These are phyloP conservation scores for Diaporthe australafricana DNA, from an alignment of 2,329 filamentous ascomycete species.

Conservation along the genomic window DNA sequence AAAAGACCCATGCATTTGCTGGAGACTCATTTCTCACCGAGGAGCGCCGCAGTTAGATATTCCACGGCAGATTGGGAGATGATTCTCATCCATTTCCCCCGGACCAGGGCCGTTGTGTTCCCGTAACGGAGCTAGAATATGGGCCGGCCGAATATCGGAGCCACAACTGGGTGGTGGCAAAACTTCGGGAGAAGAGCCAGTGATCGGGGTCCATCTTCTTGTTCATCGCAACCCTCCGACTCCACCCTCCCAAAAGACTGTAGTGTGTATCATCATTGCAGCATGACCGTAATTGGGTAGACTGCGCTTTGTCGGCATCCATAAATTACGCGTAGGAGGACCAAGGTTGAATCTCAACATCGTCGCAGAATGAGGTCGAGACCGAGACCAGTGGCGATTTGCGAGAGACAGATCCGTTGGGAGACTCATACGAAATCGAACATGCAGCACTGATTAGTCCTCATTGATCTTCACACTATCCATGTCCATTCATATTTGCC, in stretches of 20 bases:
- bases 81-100: neutral
- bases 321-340: neutral
- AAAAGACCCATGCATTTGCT: neutral
- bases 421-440: neutral
- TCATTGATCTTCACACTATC: neutral
- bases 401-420: neutral
- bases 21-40: neutral
- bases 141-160: slow-evolving; percentile 30
- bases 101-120: slow-evolving; percentile 17
- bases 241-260: neutral
- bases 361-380: neutral
- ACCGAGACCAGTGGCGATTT: neutral
- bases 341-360: neutral
- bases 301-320: slow-evolving; percentile 2
- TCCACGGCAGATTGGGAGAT: neutral
- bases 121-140: slow-evolving; percentile 25
- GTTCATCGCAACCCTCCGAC: neutral
- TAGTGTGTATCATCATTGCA: neutral
- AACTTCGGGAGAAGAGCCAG: slow-evolving; percentile 9
- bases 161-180: neutral
- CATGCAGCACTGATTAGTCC: neutral
- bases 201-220: too few species aligned
- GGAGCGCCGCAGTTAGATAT: neutral
- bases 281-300: neutral
- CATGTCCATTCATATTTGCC: neutral